Base-by-base conservation (phyloP, 2,329 filamentous ascomycete species). In the Fusarium mundagurra region DNA sequence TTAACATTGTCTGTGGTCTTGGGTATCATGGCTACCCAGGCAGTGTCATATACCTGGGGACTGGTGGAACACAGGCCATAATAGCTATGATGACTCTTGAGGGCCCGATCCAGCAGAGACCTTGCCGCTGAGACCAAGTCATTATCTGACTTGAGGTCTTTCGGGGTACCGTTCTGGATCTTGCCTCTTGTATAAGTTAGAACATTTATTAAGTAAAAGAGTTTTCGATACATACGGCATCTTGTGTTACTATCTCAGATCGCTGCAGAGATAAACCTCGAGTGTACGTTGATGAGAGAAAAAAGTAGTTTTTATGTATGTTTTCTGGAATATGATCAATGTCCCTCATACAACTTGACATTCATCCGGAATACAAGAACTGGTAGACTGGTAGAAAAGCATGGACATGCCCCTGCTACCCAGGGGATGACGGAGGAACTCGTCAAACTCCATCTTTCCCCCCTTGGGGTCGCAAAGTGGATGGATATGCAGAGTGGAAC, bases 31-130 rank as follows among this genome's bases (percentile, higher is more conserved):
- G 62, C 36, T 5, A 61, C 55, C 62, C 62, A 65, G 17, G 55
- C 62, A 8, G 62, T 61, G n/a, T 65, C 62, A 29, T 65, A 65
- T 5, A 61, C 45, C 27, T 65, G 55, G 8, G 39, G 45, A 33
- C 45, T 65, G 0, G 62, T 65, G 5, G 62, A 51, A 31, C 62
- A 38, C 0, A 65, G 38, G 3, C 62, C 62, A 2, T 65, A 65
- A 11, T 65, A 34, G 24, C 34, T 18, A n/a, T 65, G 29, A n/a
- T 61, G 38, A 13, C 38, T 61, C 1, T 27, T 24, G 24, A 38
- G 47, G n/a, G 45, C 38, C 1, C 55, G 38, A 6, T 27, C 31
- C 17, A 61, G 9, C 1, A 61, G 31, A 4, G 62, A 65, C 22
- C 16, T 65, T 18, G 39, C 62, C 3, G n/a, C 29, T 6, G 11